These are phyloP conservation scores for Yamadazyma mexicana DNA, from an alignment of 1,139 yeast species.

Conservation along the genomic window DNA sequence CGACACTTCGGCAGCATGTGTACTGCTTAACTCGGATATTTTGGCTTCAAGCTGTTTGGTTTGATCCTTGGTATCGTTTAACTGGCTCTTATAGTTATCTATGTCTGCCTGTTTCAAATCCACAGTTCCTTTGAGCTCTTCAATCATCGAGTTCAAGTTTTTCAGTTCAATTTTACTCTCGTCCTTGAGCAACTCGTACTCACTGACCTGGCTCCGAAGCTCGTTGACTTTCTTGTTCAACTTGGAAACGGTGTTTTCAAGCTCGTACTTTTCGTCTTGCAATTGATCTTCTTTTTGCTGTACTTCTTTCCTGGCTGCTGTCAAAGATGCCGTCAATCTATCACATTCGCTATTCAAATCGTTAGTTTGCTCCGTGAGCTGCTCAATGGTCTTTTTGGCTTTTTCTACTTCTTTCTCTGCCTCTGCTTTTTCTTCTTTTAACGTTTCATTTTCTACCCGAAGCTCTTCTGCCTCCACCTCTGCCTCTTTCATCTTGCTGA, in stretches of 20 bases:
- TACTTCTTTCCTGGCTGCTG: conserved; percentile 44
- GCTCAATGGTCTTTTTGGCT: conserved; percentile 12
- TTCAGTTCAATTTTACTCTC: conserved; percentile 50
- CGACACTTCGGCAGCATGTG: conserved; percentile 18
- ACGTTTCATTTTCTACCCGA: conserved; percentile 39
- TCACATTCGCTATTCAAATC: conserved; percentile 70
- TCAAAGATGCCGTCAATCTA: conserved; percentile 51
- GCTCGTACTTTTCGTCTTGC: conserved; percentile 47
- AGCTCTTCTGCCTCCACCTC: conserved; percentile 67
- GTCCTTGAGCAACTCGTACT: conserved; percentile 44
- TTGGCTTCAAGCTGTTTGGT: conserved; percentile 16
- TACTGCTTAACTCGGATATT: conserved; percentile 14
- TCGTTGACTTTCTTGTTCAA: conserved; percentile 40
- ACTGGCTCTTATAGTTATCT: conserved; percentile 13
- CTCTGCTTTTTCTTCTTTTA: conserved; percentile 12
- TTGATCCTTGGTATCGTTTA: conserved; percentile 6
- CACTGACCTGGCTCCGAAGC: conserved; percentile 42
- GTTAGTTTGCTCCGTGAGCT: conserved; percentile 52
- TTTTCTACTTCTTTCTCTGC: conserved; percentile 13
- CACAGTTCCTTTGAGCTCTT: conserved; percentile 45
- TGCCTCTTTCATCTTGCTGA: conserved; percentile 73
- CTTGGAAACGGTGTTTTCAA: conserved; percentile 39
- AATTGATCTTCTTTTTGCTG: conserved; percentile 42
- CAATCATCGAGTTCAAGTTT: conserved; percentile 40
- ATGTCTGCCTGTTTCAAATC: conserved; percentile 19